Evolutionary conservation across 129 eudicot genomes (phyloP), one percentile per base, ranked within the genome.

Genomic region (Pulicaria dysenterica): DNA sequence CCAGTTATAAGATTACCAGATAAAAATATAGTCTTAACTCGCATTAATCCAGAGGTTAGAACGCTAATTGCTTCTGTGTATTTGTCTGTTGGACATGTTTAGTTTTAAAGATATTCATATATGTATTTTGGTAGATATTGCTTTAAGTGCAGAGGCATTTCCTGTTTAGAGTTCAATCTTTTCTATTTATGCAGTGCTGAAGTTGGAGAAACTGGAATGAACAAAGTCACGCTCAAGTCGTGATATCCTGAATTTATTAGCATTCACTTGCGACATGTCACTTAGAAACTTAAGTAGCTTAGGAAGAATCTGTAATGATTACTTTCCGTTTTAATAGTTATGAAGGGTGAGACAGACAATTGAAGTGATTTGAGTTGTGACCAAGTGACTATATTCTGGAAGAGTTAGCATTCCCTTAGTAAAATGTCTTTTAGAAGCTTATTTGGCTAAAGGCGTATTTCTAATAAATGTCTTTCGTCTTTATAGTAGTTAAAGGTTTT

Each of bases 31-130:
- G 96, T 95, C 74, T 85, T 95, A 49, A 95, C 99, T 44, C 93
- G 99, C 14, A 95, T 95, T 53, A 95, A 90, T 78, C 99, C 99
- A 1, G 91, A 90, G 99, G 99, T 95, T 64, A 83, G 92, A 76
- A 50, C 62, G 12, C 62, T 59, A 42, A 38, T 38, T 76, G 15
- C 42, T 57, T 57, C 16, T 48, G 14, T 58, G 43, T 43, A 53
- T 62, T 17, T 45, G 67, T 5, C 4, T 37, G 8, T 44, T 11
- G 36, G 44, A 46, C 36, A 43, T 53, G 12, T 53, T 13, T 41
- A 13, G 62, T 73, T 53, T 34, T 55, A 16, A 24, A 39, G 41
- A 50, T 38, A 34, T 64, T 51, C 50, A 13, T 66, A 59, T 58
- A 46, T 67, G 61, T 37, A 46, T 67, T n/a, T 38, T 57, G 59